phyloP scores from a whole-genome alignment of 2,329 filamentous ascomycete genomes.

The Fusarium euwallaceae region DNA sequence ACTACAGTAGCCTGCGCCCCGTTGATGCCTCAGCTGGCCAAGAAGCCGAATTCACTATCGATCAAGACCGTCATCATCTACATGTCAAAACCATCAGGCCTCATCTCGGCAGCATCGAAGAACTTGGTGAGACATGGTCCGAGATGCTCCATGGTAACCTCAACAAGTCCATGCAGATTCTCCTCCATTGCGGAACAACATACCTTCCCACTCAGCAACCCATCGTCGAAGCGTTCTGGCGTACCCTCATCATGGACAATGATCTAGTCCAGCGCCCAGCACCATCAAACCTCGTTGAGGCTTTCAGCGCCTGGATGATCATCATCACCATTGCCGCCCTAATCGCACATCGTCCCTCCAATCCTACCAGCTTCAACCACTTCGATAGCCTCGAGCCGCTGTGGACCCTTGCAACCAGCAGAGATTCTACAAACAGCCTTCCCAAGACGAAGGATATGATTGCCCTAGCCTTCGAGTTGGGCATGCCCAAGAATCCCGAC shows the following conservation, averaged over 20 bases:
- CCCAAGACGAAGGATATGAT: conserved; percentile 32
- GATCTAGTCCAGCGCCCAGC: conserved; percentile 38
- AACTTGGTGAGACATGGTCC: conserved; percentile 23
- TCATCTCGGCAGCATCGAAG: conserved; percentile 36
- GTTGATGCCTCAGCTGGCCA: conserved; percentile 14
- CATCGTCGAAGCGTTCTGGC: conserved; percentile 46
- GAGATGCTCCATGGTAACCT: conserved; percentile 24
- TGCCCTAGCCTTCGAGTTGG: conserved; percentile 26
- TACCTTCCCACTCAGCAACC: conserved; percentile 39
- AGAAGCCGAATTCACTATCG: conserved; percentile 22
- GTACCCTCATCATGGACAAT: conserved; percentile 44
- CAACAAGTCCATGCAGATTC: conserved; percentile 31
- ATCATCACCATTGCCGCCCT: conserved; percentile 30
- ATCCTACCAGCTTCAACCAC: conserved; percentile 27
- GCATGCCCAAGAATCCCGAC: conserved; percentile 18
- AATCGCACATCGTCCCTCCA: background rate
- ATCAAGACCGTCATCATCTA: conserved; percentile 13
- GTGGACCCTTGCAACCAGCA: conserved; percentile 39
- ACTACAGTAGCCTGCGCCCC: conserved; percentile 19
- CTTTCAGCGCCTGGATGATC: conserved; percentile 34
- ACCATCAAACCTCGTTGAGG: conserved; percentile 20
- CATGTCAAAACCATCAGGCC: conserved; percentile 31
- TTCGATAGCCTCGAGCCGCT: conserved; percentile 38
- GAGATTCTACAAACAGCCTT: conserved; percentile 33
- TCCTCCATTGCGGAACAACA: conserved; percentile 38